A percentile compares a stretch with the other conserved stretches of the same genome.
Evolutionary conservation across 2,329 filamentous ascomycete genomes (phyloP).

Genomic region (Aspergillus puulaauensis): DNA sequence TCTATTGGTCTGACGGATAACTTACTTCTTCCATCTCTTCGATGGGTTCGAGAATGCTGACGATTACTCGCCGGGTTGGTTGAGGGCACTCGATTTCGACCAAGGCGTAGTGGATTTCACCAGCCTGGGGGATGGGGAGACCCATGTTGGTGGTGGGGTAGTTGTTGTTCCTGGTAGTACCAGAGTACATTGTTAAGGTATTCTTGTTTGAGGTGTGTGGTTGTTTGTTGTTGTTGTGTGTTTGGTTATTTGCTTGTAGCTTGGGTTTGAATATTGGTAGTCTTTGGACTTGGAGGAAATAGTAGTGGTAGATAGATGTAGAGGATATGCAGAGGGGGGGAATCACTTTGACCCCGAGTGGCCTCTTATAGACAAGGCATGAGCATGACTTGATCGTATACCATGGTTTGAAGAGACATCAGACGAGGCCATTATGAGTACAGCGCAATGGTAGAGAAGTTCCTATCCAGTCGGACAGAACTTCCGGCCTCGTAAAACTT

Average conservation of each 20-base stretch:
- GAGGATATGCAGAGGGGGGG: neutral
- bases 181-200: too few relatives aligned
- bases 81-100: neutral
- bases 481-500: too few relatives aligned
- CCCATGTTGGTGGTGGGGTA: neutral
- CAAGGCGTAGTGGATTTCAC: neutral
- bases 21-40: neutral
- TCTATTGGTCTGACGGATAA: fast-evolving
- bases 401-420: neutral
- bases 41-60: neutral
- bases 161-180: neutral
- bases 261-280: neutral
- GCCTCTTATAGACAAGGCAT: neutral
- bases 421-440: neutral
- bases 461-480: neutral
- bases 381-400: neutral
- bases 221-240: too few relatives aligned
- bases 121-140: neutral
- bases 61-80: neutral
- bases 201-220: too few relatives aligned
- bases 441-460: neutral
- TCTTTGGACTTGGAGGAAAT: neutral
- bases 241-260: neutral
- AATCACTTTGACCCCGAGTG: too few relatives aligned
- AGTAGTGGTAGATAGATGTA: neutral